A percentile compares a stretch with the other conserved stretches of the same genome.
These are phyloP conservation scores for Pisolithus thermaeus DNA, from an alignment of 1,284 basidiomycete genomes.

Conservation along the genomic window DNA sequence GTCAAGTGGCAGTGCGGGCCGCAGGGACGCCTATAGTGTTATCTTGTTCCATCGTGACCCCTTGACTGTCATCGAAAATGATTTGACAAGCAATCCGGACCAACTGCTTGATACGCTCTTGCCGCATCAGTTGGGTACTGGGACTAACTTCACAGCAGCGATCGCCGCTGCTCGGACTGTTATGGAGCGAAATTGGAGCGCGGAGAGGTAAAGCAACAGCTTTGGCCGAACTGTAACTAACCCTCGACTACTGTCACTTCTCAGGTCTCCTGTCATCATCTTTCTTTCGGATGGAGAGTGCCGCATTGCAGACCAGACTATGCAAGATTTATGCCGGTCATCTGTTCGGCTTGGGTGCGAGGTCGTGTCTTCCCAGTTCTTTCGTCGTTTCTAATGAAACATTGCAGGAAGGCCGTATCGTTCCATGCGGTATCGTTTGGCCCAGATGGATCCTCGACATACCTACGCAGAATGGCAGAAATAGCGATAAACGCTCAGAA, in stretches of 20 bases:
- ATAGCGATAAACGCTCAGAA: slow-evolving; percentile 44
- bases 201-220: slow-evolving; percentile 35
- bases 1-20: slow-evolving; percentile 18
- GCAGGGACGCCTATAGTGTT: slow-evolving; percentile 48
- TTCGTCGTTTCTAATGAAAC: neutral
- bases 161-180: slow-evolving; percentile 29
- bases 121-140: slow-evolving; percentile 26
- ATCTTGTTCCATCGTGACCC: slow-evolving; percentile 38
- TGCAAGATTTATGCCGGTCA: slow-evolving; percentile 38
- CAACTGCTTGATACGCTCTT: slow-evolving; percentile 37
- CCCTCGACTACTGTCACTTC: neutral
- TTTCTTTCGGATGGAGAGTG: slow-evolving; percentile 54
- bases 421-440: slow-evolving; percentile 54
- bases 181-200: slow-evolving; percentile 45
- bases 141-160: slow-evolving; percentile 43
- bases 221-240: neutral
- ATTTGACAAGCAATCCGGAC: slow-evolving; percentile 40
- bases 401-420: slow-evolving; percentile 42
- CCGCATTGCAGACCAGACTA: slow-evolving; percentile 28
- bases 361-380: too few species aligned
- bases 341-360: slow-evolving; percentile 42
- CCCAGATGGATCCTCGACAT: slow-evolving; percentile 19
- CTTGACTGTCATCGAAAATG: slow-evolving; percentile 32
- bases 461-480: slow-evolving; percentile 43
- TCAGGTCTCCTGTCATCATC: slow-evolving; percentile 45